These are phyloP conservation scores for Adiantum capillusveneris DNA, from an alignment of 75 land plant species.

Conservation along the genomic window DNA sequence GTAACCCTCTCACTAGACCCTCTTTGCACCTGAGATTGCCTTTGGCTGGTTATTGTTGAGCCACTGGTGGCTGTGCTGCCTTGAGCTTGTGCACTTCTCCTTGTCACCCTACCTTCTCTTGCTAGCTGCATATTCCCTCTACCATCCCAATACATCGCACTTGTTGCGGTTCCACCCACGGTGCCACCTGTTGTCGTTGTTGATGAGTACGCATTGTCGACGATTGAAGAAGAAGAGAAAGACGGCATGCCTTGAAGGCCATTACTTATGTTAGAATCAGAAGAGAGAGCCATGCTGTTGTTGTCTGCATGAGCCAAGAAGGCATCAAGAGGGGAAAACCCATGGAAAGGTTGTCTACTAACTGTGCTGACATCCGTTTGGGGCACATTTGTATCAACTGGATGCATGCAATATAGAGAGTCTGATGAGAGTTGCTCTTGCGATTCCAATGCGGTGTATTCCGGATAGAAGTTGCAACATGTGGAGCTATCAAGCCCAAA, in stretches of 20 bases:
- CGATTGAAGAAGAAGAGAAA: not conserved
- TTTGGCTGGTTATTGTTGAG: conserved; percentile 4
- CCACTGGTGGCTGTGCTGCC: conserved; percentile 8
- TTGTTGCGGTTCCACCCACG: not conserved
- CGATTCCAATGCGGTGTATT: not conserved
- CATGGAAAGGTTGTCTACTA: not conserved
- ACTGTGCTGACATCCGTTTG: not conserved
- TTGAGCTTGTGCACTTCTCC: conserved; percentile 7
- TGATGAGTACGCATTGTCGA: not conserved
- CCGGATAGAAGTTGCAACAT: conserved; percentile 4
- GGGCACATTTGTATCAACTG: not conserved
- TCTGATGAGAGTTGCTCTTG: conserved; percentile 6
- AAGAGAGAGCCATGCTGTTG: not conserved
- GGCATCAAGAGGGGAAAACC: conserved; percentile 2
- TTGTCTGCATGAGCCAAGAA: conserved; percentile 4
- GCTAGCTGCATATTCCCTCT: not conserved
- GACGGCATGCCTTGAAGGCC: conserved; percentile 1
- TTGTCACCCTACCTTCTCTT: not conserved
- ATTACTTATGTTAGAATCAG: not conserved
- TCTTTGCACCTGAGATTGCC: not conserved
- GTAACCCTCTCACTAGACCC: conserved; percentile 28
- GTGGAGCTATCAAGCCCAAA: conserved; percentile 3
- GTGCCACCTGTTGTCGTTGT: not conserved
- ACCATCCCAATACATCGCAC: not conserved
- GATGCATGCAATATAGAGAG: conserved; percentile 10